Evolutionary conservation across 1,139 yeast species (phyloP).

Genomic region (Diutina pseudorugosa): DNA sequence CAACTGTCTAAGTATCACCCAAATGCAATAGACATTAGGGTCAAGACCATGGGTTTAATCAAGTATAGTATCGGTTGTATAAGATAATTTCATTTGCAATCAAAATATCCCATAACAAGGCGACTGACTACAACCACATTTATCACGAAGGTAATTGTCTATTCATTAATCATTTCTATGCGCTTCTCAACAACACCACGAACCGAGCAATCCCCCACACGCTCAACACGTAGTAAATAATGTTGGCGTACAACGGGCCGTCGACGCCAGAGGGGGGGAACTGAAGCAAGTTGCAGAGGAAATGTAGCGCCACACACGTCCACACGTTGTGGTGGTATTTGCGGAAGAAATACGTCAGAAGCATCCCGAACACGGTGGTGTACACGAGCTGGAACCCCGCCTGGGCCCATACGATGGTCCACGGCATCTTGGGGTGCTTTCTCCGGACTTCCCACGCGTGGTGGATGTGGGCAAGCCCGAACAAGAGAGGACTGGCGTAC

Average conservation of each 20-base stretch:
- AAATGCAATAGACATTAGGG: too few species aligned
- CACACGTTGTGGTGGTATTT: slow-evolving; percentile 39
- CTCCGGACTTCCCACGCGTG: slow-evolving; percentile 54
- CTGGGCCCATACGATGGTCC: slow-evolving; percentile 23
- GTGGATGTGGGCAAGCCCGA: slow-evolving; percentile 88
- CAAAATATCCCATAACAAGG: too few species aligned
- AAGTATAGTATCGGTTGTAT: too few species aligned
- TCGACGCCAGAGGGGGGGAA: slow-evolving; percentile 33
- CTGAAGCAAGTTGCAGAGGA: slow-evolving; percentile 69
- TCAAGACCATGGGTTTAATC: too few species aligned
- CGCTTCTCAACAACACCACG: background rate
- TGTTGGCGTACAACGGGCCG: slow-evolving; percentile 3
- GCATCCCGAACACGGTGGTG: slow-evolving; percentile 71
- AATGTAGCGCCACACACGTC: slow-evolving; percentile 55
- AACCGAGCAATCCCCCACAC: slow-evolving; percentile 1
- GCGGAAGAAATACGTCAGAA: slow-evolving; percentile 49
- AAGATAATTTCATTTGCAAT: too few species aligned
- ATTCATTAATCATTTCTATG: background rate
- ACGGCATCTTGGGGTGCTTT: slow-evolving; percentile 12
- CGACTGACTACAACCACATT: too few species aligned
- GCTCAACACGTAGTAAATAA: background rate
- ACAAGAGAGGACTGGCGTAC: slow-evolving; percentile 50
- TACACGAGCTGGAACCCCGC: slow-evolving; percentile 51
- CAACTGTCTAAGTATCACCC: too few species aligned
- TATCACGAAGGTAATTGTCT: background rate